Conservation (phyloP, 1,284 basidiomycete species). For the Austropuccinia psidii region DNA sequence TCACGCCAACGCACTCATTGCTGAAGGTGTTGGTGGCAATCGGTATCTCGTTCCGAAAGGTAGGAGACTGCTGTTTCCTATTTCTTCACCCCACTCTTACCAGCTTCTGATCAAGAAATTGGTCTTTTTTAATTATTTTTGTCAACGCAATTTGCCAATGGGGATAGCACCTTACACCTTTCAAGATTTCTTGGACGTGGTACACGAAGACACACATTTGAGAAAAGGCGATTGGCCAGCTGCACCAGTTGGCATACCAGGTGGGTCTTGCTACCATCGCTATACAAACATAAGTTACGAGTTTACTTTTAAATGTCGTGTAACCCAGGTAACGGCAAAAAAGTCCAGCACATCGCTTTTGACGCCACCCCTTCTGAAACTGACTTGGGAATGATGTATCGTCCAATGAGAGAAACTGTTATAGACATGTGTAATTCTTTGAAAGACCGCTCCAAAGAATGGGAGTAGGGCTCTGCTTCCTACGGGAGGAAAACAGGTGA, state of each 20-base stretch:
- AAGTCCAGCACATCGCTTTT: neutral
- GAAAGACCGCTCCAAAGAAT: neutral
- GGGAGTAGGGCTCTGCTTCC: too few relatives aligned
- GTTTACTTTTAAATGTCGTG: neutral
- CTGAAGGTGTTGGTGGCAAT: constrained; percentile 57
- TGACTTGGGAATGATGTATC: neutral
- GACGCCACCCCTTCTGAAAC: neutral
- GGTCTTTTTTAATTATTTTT: too few relatives aligned
- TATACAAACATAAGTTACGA: neutral
- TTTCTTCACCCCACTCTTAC: too few relatives aligned
- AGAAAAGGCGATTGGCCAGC: neutral
- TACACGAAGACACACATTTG: too few relatives aligned
- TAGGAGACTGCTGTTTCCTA: too few relatives aligned
- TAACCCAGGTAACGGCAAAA: neutral
- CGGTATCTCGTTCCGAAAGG: constrained; percentile 48
- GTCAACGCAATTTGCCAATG: too few relatives aligned
- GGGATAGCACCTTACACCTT: neutral
- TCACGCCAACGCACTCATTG: constrained; percentile 56
- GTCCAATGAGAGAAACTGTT: neutral
- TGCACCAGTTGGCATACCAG: neutral
- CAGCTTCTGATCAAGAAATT: too few relatives aligned
- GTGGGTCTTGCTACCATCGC: neutral
- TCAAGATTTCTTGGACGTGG: neutral
- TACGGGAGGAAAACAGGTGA: too few relatives aligned
- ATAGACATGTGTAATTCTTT: neutral